Conservation (phyloP, 306 rosid species). For the Styphnolobium japonicum region DNA sequence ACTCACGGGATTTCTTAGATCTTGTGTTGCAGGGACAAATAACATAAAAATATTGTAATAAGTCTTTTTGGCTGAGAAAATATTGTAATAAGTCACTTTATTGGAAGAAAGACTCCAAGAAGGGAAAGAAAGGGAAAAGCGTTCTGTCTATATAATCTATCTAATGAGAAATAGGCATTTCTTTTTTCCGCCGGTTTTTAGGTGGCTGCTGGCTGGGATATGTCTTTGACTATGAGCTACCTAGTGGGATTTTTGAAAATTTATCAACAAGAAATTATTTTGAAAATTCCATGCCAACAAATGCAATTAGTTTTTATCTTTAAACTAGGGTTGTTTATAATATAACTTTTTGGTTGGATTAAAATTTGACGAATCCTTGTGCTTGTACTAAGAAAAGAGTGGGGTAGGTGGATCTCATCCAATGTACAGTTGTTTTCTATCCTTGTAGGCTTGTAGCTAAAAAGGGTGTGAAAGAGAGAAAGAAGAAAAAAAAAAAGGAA, state of each 20-base stretch:
- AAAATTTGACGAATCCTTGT: slow-evolving; percentile 23
- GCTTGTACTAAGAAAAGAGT: slow-evolving; percentile 18
- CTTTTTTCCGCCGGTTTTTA: slow-evolving; percentile 4
- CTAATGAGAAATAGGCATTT: slow-evolving; percentile 14
- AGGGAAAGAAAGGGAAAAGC: neutral
- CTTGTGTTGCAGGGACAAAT: slow-evolving; percentile 14
- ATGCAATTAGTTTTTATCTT: neutral
- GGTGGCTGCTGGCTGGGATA: slow-evolving; percentile 4
- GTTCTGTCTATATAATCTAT: neutral
- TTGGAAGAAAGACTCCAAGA: neutral
- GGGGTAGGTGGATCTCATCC: slow-evolving; percentile 28
- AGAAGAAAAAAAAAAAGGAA: neutral
- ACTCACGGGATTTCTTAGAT: slow-evolving; percentile 47
- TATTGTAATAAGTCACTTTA: slow-evolving; percentile 3
- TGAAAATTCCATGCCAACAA: neutral
- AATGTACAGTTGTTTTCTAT: slow-evolving; percentile 26
- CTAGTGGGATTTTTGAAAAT: neutral
- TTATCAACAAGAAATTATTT: neutral
- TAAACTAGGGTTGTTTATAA: neutral
- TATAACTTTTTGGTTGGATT: slow-evolving; percentile 2
- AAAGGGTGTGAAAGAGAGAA: slow-evolving; percentile 1
- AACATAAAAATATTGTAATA: neutral
- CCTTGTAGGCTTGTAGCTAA: slow-evolving; percentile 24
- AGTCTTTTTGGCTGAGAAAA: no score
- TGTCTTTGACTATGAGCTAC: slow-evolving; percentile 26